Evolutionary conservation across 2,329 filamentous ascomycete species (phyloP).

Genomic region (Cladosporium sp.): DNA sequence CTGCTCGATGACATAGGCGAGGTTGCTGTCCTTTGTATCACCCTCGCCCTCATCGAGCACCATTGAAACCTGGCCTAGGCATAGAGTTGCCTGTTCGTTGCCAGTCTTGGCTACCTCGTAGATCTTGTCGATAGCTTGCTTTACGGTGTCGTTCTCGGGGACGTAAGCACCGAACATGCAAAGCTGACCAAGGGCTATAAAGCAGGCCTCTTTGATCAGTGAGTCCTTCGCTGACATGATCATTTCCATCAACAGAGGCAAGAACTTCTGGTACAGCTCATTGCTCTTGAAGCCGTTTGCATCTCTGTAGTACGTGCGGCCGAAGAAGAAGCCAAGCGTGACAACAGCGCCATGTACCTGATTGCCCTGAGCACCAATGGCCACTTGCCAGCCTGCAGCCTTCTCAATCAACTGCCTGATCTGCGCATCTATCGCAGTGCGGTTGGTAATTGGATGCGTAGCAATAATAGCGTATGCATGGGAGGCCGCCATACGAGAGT

Average conservation of each 20-base stretch:
- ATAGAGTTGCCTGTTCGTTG: conserved; percentile 77
- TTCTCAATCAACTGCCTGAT: conserved; percentile 51
- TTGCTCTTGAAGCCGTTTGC: neutral
- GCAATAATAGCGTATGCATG: conserved; percentile 74
- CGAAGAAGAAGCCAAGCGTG: conserved; percentile 59
- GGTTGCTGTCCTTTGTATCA: conserved; percentile 36
- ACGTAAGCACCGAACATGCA: conserved; percentile 59
- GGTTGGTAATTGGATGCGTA: conserved; percentile 56
- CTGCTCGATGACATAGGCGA: conserved; percentile 62
- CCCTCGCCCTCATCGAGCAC: conserved; percentile 51
- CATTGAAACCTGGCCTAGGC: conserved; percentile 74
- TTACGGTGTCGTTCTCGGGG: conserved; percentile 37
- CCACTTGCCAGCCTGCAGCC: conserved; percentile 55
- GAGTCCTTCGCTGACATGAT: conserved; percentile 56
- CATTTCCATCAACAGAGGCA: conserved; percentile 52
- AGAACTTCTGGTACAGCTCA: conserved; percentile 37
- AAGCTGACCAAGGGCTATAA: conserved; percentile 61
- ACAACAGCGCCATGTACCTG: conserved; percentile 62
- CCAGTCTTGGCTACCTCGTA: conserved; percentile 72
- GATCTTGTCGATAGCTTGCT: conserved; percentile 60
- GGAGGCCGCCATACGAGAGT: conserved; percentile 66
- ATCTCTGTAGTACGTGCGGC: conserved; percentile 42
- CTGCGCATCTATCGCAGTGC: conserved; percentile 42
- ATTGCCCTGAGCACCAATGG: conserved; percentile 61
- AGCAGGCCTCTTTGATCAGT: conserved; percentile 58